Conservation (phyloP, 345 rosid genomes). For the Citrus mangshanensis region DNA sequence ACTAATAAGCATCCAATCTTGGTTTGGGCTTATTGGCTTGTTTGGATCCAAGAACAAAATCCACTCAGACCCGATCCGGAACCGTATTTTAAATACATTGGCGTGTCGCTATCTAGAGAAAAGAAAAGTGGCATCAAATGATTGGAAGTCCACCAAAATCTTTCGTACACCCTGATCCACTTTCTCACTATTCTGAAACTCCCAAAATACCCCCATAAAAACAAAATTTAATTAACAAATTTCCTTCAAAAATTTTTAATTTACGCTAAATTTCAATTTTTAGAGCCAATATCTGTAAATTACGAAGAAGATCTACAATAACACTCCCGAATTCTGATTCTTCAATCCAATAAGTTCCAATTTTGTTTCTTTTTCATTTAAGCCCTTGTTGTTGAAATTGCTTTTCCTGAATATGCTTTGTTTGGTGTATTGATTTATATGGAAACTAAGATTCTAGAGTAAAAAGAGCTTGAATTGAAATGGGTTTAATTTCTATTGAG, state of each 20-base stretch:
- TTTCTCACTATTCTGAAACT: neutral
- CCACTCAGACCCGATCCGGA: neutral
- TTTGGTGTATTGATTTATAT: neutral
- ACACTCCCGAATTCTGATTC: neutral
- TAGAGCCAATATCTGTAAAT: neutral
- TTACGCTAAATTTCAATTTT: neutral
- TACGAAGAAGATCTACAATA: neutral
- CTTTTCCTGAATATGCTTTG: neutral
- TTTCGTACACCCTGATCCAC: neutral
- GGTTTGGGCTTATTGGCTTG: no score
- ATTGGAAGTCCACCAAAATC: neutral
- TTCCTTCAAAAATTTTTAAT: neutral
- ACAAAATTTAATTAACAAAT: neutral
- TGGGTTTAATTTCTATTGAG: slow-evolving; percentile 6
- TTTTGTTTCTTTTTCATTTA: neutral
- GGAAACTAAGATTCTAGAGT: neutral
- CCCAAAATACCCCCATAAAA: neutral
- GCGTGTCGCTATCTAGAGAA: neutral
- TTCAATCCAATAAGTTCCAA: neutral
- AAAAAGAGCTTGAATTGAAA: neutral
- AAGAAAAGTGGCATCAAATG: neutral
- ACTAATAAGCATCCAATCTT: no score
- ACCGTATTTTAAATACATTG: neutral
- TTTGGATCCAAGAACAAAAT: neutral
- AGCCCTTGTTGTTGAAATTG: neutral